Percentiles rank a stretch among this genome's conserved stretches.
These are phyloP conservation scores for Grigorovia humatica DNA, from an alignment of 805 yeast species.

Conservation along the genomic window DNA sequence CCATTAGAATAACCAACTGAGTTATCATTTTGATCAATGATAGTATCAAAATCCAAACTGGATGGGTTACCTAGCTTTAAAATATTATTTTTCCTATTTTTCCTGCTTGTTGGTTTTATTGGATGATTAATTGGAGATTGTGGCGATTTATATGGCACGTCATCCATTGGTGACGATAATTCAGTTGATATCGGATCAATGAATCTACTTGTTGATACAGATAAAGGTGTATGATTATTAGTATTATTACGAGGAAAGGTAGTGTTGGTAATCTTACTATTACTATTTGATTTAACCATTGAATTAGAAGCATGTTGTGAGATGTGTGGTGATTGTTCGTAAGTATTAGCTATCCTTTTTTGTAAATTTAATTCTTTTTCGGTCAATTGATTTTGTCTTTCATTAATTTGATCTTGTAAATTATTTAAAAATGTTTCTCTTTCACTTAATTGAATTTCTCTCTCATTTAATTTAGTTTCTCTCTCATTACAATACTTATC, in stretches of 20 bases:
- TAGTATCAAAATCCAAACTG: conserved; percentile 12
- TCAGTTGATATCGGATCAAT: conserved; percentile 15
- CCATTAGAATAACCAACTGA: neutral
- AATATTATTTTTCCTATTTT: conserved; percentile 24
- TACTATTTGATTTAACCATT: neutral
- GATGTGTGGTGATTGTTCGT: neutral
- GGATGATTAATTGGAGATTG: conserved; percentile 5
- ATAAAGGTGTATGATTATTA: conserved; percentile 1
- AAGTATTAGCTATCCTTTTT: conserved; percentile 1
- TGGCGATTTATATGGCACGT: neutral
- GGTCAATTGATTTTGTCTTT: conserved; percentile 19
- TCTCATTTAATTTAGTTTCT: neutral
- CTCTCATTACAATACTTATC: neutral
- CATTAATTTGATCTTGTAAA: conserved; percentile 24
- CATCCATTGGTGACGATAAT: conserved; percentile 6
- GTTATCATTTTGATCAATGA: conserved; percentile 7
- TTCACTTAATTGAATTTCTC: neutral
- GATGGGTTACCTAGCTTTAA: conserved; percentile 24
- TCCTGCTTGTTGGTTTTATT: conserved; percentile 25
- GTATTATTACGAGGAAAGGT: neutral
- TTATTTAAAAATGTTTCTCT: conserved; percentile 5
- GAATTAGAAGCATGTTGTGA: conserved; percentile 3
- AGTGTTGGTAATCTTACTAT: neutral
- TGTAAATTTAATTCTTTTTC: neutral
- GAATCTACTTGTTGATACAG: conserved; percentile 8